These are phyloP conservation scores for Saccharomyces pastorianus DNA, from an alignment of 1,139 yeast genomes.

Conservation along the genomic window DNA sequence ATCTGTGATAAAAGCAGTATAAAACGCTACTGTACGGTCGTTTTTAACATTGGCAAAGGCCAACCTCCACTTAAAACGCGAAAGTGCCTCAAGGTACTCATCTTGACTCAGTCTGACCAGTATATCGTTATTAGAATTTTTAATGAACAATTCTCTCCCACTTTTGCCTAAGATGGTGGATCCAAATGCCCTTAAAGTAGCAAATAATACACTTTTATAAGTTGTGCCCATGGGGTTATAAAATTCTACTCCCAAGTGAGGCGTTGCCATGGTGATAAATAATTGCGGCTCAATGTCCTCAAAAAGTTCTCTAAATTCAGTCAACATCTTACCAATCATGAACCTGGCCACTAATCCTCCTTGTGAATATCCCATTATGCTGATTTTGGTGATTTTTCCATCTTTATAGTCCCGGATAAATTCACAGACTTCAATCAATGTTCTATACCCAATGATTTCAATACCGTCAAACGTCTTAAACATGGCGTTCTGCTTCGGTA, in stretches of 20 bases:
- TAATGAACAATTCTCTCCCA: constrained; percentile 65
- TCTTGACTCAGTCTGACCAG: constrained; percentile 46
- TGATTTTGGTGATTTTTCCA: constrained; percentile 36
- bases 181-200: constrained; percentile 51
- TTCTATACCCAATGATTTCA: constrained; percentile 58
- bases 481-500: constrained; percentile 63
- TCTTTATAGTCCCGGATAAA: constrained; percentile 36
- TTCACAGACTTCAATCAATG: constrained; percentile 55
- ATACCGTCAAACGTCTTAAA: constrained; percentile 85
- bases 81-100: constrained; percentile 48
- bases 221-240: constrained; percentile 22
- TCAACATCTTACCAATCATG: constrained; percentile 49
- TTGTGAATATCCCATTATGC: constrained; percentile 46
- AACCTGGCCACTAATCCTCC: constrained; percentile 55
- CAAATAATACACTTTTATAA: constrained; percentile 35
- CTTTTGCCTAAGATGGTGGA: constrained; percentile 58
- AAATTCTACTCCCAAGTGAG: constrained; percentile 69
- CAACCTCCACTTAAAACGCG: constrained; percentile 47
- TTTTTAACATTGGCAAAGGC: constrained; percentile 67
- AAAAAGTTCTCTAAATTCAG: constrained; percentile 42
- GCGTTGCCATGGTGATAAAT: constrained; percentile 82
- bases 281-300: constrained; percentile 52
- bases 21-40: constrained; percentile 59
- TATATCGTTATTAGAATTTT: constrained; percentile 36
- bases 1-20: constrained; percentile 42